Base-by-base conservation (phyloP, 179 eudicot species). In the Spergularia azorica region DNA sequence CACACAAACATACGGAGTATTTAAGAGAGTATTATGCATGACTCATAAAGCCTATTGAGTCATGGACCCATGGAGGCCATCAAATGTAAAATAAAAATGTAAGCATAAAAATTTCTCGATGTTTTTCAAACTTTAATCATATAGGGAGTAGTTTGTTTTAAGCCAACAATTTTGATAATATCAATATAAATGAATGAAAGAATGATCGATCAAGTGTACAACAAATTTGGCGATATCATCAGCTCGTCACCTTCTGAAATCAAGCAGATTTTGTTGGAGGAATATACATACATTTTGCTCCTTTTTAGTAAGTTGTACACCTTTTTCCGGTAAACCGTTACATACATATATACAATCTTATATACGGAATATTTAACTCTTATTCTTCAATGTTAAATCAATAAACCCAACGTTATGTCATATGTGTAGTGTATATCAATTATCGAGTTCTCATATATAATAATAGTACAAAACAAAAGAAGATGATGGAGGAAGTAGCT, bases 261-360 rank as follows among this genome's bases (percentile, higher is more conserved):
- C 70, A 65, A 57, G 83, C 74, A 79, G 50, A 64, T n/a, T 71
- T 76, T 71, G 39, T 71, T 65, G 51, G 83, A 71, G 61, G 41
- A 58, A 71, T 46, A 46, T 61, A 12, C 51, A 71, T 63, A 77
- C 77, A 69, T 71, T 72, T 71, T 56, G 77, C 59, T 76, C 71
- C 63, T 64, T 80, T 63, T 36, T 9, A 17, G 67, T 70, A 75
- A 65, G 52, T 80, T 80, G 46, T 60, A 26, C 79, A 63, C 38
- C 72, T 63, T 58, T 70, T 70, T 57, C 12, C 55, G 16, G 9
- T 48, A 3, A 68, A 18, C 58, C 3, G 39, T 36, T 36, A 36
- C 39, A 3, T 36, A 26, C 32, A 36, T 36, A 36, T 36, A 36
- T 36, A 36, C 39, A n/a, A 15, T 13, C 62, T 54, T 26, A 1